Evolutionary conservation across 176 grass and related monocot genomes (phyloP).

Genomic region (sorghum (Sorghum bicolor)): DNA sequence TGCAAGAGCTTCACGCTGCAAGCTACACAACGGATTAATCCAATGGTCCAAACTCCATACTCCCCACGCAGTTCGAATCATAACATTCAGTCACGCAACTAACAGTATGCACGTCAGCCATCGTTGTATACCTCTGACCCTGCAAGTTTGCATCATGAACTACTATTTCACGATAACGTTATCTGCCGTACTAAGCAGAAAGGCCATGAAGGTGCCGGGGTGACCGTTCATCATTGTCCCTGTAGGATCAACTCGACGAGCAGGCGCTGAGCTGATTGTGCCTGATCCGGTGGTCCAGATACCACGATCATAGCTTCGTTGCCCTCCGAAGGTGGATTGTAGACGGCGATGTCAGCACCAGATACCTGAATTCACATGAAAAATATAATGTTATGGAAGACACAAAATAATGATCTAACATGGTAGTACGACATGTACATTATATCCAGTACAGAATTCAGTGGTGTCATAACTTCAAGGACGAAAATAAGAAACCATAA

Average conservation of each 20-base stretch:
- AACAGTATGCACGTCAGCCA: neutral
- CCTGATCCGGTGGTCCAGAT: slow-evolving; percentile 32
- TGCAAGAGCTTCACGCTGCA: neutral
- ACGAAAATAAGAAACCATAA: neutral
- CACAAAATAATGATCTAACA: neutral
- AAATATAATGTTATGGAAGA: neutral
- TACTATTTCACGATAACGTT: neutral
- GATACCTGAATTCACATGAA: slow-evolving; percentile 28
- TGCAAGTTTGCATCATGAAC: neutral
- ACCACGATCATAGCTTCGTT: slow-evolving; percentile 28
- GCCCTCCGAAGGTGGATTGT: slow-evolving; percentile 11
- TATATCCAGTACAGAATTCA: neutral
- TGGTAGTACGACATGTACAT: neutral
- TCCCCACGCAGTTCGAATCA: neutral
- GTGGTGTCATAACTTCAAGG: neutral
- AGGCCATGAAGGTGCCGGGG: neutral
- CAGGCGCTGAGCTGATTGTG: slow-evolving; percentile 17
- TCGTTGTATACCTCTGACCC: neutral
- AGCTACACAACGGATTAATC: neutral
- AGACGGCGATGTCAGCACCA: slow-evolving; percentile 30
- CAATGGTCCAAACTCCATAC: neutral
- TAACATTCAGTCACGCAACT: neutral
- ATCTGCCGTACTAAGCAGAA: neutral
- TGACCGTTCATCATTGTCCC: neutral
- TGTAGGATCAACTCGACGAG: slow-evolving; percentile 31